These are phyloP conservation scores for Trichoderma atrobrunneum DNA, from an alignment of 2,329 filamentous ascomycete genomes.

Conservation along the genomic window DNA sequence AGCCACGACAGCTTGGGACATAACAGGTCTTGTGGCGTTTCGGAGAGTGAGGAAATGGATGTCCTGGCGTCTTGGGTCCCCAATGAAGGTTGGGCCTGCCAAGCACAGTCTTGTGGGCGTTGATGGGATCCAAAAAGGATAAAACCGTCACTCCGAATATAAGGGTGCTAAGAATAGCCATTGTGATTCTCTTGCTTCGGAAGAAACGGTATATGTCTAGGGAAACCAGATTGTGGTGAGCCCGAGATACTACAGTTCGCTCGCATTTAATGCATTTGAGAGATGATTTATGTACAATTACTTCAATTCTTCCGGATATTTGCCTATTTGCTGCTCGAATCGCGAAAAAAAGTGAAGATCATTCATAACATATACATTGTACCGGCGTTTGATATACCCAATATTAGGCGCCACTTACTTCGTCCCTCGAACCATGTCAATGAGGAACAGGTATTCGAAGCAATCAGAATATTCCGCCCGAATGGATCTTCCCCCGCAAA, in stretches of 20 bases:
- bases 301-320: background rate
- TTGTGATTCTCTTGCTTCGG: background rate
- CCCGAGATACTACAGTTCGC: background rate
- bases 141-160: background rate
- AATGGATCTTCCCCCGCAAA: background rate
- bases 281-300: background rate
- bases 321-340: background rate
- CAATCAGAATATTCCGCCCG: background rate
- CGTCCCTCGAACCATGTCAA: background rate
- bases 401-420: background rate
- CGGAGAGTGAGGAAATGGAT: background rate
- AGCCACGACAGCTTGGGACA: background rate
- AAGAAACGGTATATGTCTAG: background rate
- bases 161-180: background rate
- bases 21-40: conserved; percentile 2
- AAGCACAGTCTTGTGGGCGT: background rate
- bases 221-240: background rate
- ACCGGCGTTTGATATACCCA: background rate
- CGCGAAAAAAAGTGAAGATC: background rate
- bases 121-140: background rate
- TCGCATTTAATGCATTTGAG: background rate
- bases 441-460: background rate
- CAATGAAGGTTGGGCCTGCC: background rate
- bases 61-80: conserved; percentile 6
- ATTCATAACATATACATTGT: background rate